Evolutionary conservation across 371 early-diverging fungal genomes (phyloP), one percentile per base, ranked within the genome.

Genomic region (Basidiobolus heterosporus): DNA sequence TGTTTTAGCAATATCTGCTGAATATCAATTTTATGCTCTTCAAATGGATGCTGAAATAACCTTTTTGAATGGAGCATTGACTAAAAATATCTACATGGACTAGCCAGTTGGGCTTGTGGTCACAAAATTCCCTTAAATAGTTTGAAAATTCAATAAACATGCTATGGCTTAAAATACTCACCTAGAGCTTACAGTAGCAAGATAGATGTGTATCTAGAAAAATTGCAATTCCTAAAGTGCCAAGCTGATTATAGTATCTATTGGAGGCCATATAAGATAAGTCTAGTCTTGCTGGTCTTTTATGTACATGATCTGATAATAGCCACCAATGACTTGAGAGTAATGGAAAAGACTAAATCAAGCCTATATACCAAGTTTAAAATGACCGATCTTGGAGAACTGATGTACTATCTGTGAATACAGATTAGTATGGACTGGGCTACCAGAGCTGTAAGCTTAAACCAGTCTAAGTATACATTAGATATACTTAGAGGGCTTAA

Each of bases 71-170:
- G 52, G 52, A 14, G 36, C 5, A 9, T 16, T 51, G 2, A 38
- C 52, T 15, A 51, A 51, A 8, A 38, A 51, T 7, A 39, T 51
- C n/a, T 52, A 38, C 17, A 30, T 51, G 35, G 24, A 52, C 13
- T 38, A 39, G 14, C 52, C 52, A 3, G 52, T 52, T 23, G 52
- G 52, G 14, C 15, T 38, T 45, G 15, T 14, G 3, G 40, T 5
- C 30, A 3, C 3, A 30, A 9, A 30, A 5, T 5, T 5, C n/a
- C 16, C 16, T 13, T 6, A 39, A 4, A 5, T 39, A 13, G 40
- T 39, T 13, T 39, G 40, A 3, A 16, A 16, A n/a, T n/a, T 39
- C 6, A 39, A 39, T 4, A 39, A n/a, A 5, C 40, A 39, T n/a
- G 3, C 3, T 39, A 39, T 18, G 40, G 40, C n/a, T 13, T 39